Base-by-base conservation (phyloP, 2,329 filamentous ascomycete genomes). In the Trichoderma oligosporum region DNA sequence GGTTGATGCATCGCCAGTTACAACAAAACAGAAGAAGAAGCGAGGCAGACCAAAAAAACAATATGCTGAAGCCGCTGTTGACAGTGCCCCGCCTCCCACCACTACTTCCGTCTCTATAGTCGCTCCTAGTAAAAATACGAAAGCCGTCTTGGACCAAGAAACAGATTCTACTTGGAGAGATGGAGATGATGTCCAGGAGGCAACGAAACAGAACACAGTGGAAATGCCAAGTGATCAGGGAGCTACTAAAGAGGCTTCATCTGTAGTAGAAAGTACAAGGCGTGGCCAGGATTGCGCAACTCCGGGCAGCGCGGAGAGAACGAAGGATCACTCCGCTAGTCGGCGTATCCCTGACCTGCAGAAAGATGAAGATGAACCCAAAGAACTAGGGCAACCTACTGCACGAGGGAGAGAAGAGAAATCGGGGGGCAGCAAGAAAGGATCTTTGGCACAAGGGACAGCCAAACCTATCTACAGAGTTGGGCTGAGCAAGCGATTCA, bases 401-500 rank as follows among this genome's bases (percentile, higher is more conserved):
- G 47, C 56, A 48, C 49, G 25, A 48, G 27, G 24, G 42, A 58
- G 35, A 46, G 53, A 51, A 45, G 31, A 49, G 52, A 56, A 51
- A 46, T 18, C 18, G 25, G 48, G 59, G 60, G 38, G 24, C 57
- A 42, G 20, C 52, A 54, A 44, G 12, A 63, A 53, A 36, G 53
- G 51, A 49, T 48, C 38, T 27, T 39, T 52, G 51, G 51, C 60
- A 39, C 56, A 59, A 12, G 64, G 63, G 53, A 61, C 57, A 5
- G 61, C 64, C 12, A 78, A 76, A 60, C 76, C 77, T 14, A 61
- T 74, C 14, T 79, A 77, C 60, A 73, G 79, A 14, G 78, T 82
- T 54, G 79, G 79, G 3, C 66, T 82, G 61, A 82, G 79, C 69
- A 80, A 74, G 66, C 72, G 67, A 63, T 74, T 74, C 16, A 72